phyloP scores from a whole-genome alignment of 352 stramenopile genomes.

The Pythium scleroteichum region DNA sequence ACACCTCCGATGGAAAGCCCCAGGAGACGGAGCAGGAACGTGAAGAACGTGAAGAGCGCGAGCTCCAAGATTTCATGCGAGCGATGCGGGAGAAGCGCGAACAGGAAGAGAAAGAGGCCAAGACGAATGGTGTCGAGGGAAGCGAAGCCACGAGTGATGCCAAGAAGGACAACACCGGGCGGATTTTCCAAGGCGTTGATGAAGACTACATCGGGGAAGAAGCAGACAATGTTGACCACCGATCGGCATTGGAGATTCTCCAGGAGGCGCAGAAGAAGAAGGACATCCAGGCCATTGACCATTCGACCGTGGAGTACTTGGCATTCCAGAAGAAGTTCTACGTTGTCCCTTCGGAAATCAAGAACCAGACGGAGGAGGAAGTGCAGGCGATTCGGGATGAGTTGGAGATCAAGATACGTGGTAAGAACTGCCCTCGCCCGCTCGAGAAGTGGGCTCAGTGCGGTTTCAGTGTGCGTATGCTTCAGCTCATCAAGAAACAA shows the following conservation, averaged over 20 bases:
- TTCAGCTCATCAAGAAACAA: slow-evolving; percentile 93
- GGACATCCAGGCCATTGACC: slow-evolving; percentile 96
- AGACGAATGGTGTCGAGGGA: background rate
- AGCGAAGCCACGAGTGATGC: background rate
- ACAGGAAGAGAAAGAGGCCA: slow-evolving; percentile 44
- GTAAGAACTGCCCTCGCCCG: slow-evolving; percentile 94
- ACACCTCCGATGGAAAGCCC: background rate
- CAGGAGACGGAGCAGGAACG: slow-evolving; percentile 61
- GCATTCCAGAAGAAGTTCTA: slow-evolving; percentile 99
- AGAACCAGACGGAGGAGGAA: slow-evolving; percentile 86
- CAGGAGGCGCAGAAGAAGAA: slow-evolving; percentile 92
- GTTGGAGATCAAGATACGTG: slow-evolving; percentile 97
- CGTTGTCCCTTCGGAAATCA: slow-evolving; percentile 94
- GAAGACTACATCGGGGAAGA: slow-evolving; percentile 87
- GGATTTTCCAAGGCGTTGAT: slow-evolving; percentile 85
- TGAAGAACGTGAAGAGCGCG: slow-evolving; percentile 76
- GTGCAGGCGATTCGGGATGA: slow-evolving; percentile 77
- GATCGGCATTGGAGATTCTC: slow-evolving; percentile 89
- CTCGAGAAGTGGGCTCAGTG: slow-evolving; percentile 97
- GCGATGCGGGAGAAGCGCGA: slow-evolving; percentile 77
- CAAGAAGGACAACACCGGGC: slow-evolving; percentile 69
- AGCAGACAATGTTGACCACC: slow-evolving; percentile 65
- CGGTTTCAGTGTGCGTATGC: slow-evolving; percentile 95
- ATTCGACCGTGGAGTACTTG: slow-evolving; percentile 92
- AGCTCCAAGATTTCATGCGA: slow-evolving; percentile 85